Evolutionary conservation across 768 basidiomycete genomes (phyloP).

Genomic region (Mycena venus): DNA sequence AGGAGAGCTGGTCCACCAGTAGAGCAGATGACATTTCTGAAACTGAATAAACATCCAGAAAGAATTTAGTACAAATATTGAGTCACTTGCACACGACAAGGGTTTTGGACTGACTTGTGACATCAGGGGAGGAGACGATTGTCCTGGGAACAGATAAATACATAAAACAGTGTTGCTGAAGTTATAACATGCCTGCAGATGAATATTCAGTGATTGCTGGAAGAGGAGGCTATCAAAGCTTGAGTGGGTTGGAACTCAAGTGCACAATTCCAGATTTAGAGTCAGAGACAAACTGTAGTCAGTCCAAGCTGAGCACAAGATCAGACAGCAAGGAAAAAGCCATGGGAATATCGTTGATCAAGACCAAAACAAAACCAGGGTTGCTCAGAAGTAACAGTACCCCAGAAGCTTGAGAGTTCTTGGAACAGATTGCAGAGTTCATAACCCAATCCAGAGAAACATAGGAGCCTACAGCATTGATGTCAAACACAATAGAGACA

Average conservation of each 20-base stretch:
- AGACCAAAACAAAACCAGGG: neutral
- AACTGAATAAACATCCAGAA: no score
- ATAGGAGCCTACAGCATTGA: neutral
- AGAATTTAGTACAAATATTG: neutral
- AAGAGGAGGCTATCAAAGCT: no score
- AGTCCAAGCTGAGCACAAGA: conserved; percentile 13
- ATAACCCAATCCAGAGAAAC: conserved; percentile 13
- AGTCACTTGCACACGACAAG: neutral
- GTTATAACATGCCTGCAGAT: no score
- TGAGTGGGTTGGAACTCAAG: no score
- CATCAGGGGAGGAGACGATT: no score
- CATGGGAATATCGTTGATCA: neutral
- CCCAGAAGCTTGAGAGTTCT: neutral
- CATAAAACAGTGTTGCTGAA: no score
- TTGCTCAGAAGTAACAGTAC: neutral
- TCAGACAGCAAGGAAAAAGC: neutral
- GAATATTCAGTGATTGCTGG: no score
- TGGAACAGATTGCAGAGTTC: neutral
- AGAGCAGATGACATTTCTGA: neutral
- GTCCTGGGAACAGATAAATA: no score
- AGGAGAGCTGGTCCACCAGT: no score
- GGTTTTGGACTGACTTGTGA: no score
- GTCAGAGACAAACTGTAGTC: neutral
- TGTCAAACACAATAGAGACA: neutral
- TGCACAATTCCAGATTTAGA: no score